These are phyloP conservation scores for Noccaea bulbosa DNA, from an alignment of 345 rosid genomes.

Conservation along the genomic window DNA sequence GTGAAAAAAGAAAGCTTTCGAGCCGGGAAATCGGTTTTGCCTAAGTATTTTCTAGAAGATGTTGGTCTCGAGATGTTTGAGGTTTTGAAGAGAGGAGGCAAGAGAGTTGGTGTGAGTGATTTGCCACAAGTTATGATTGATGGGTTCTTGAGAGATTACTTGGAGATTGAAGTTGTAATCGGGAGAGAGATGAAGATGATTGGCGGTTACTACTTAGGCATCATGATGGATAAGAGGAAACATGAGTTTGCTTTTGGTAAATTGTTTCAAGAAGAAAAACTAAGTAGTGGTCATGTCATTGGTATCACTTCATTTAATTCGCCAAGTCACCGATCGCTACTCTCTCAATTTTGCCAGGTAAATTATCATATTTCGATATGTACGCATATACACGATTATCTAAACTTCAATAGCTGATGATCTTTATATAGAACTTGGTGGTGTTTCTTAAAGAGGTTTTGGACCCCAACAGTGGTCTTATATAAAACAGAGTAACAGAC, in stretches of 20 bases:
- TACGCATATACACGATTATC: neutral
- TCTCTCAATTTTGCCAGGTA: slow-evolving; percentile 60
- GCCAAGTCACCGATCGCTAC: slow-evolving; percentile 46
- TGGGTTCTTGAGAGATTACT: slow-evolving; percentile 53
- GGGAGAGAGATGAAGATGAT: slow-evolving; percentile 57
- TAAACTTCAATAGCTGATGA: neutral
- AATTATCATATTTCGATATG: neutral
- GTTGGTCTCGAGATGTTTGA: slow-evolving; percentile 58
- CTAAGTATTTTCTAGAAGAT: slow-evolving; percentile 65
- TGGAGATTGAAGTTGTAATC: slow-evolving; percentile 51
- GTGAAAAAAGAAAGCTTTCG: slow-evolving; percentile 46
- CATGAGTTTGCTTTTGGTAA: slow-evolving; percentile 28
- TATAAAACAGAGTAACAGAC: neutral
- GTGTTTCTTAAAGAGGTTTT: neutral
- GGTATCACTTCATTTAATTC: slow-evolving; percentile 52
- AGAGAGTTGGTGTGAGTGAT: slow-evolving; percentile 53
- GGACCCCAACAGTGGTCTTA: slow-evolving; percentile 7
- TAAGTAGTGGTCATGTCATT: slow-evolving; percentile 38
- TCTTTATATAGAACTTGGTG: neutral
- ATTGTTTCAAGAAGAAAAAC: slow-evolving; percentile 26
- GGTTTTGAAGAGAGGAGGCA: slow-evolving; percentile 49
- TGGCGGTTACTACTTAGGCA: slow-evolving; percentile 56
- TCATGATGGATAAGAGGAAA: slow-evolving; percentile 48
- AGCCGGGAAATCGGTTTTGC: slow-evolving; percentile 55
- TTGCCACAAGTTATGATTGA: slow-evolving; percentile 67